These are phyloP conservation scores for Cynanchum wilfordii DNA, from an alignment of 257 asterid species.

Conservation along the genomic window DNA sequence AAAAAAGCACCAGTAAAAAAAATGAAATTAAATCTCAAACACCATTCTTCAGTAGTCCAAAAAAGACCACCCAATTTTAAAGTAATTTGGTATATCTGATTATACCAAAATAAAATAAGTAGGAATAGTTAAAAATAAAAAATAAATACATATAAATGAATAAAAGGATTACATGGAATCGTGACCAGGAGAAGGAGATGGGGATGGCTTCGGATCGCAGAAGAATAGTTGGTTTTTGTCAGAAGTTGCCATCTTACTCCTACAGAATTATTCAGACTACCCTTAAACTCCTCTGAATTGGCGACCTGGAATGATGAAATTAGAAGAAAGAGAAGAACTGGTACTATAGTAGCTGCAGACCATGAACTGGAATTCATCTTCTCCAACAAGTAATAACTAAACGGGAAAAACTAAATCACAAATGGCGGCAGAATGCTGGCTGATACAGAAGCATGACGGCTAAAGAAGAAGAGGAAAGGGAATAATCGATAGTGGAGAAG, in stretches of 20 bases:
- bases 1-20: background rate
- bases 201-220: conserved; percentile 68
- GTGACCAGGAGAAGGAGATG: conserved; percentile 67
- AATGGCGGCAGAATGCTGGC: background rate
- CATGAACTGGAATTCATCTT: background rate
- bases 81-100: no score
- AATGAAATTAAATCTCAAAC: background rate
- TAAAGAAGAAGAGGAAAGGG: background rate
- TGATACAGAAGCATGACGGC: background rate
- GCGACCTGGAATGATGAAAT: conserved; percentile 2
- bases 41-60: no score
- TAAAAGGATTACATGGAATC: conserved; percentile 69
- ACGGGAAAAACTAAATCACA: background rate
- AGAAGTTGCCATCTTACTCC: conserved; percentile 61
- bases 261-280: conserved; percentile 14
- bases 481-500: background rate
- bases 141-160: no score
- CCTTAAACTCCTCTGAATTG: conserved; percentile 15
- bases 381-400: background rate
- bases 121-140: background rate
- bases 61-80: no score
- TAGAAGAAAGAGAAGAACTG: background rate
- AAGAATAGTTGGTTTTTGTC: conserved; percentile 52
- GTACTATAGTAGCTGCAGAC: background rate
- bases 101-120: background rate